A percentile compares a stretch with the other conserved stretches of the same genome.
Evolutionary conservation across 352 stramenopile genomes (phyloP).

Genomic region (Phytophthora colocasiae): DNA sequence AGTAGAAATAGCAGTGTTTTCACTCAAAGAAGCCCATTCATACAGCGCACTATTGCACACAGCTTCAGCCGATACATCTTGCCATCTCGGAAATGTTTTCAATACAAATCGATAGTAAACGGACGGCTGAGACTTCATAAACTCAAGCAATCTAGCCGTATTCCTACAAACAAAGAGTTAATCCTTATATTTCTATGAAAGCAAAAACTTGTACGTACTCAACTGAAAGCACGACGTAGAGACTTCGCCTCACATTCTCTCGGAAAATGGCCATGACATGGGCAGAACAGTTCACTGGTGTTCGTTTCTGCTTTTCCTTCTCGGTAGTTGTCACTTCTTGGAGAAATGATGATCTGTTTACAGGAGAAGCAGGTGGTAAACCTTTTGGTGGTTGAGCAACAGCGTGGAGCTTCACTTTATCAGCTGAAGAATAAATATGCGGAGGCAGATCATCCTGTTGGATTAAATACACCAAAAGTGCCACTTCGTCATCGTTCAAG

Average conservation of each 20-base stretch:
- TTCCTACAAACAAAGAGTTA: constrained; percentile 25
- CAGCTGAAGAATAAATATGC: constrained; percentile 53
- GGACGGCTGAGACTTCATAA: constrained; percentile 45
- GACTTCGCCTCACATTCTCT: constrained; percentile 59
- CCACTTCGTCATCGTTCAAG: constrained; percentile 40
- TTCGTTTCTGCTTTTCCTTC: constrained; percentile 9
- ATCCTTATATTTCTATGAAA: not conserved
- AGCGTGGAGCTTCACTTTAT: constrained; percentile 59
- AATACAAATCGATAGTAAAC: constrained; percentile 56
- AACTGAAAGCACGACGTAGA: constrained; percentile 66
- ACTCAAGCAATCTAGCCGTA: constrained; percentile 41
- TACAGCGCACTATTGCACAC: constrained; percentile 43
- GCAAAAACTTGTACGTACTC: constrained; percentile 32
- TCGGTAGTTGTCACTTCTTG: constrained; percentile 6
- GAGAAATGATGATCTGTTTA: constrained; percentile 30
- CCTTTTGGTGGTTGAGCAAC: constrained; percentile 45
- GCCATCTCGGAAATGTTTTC: constrained; percentile 51
- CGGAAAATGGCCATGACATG: constrained; percentile 46
- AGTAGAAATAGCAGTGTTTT: constrained; percentile 12
- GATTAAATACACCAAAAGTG: constrained; percentile 51
- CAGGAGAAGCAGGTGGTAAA: not conserved
- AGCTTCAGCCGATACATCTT: constrained; percentile 42
- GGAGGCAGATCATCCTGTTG: constrained; percentile 50
- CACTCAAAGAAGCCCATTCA: constrained; percentile 24
- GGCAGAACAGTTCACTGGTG: not conserved